phyloP scores from a whole-genome alignment of 768 basidiomycete genomes.

The Mycena haematopus region DNA sequence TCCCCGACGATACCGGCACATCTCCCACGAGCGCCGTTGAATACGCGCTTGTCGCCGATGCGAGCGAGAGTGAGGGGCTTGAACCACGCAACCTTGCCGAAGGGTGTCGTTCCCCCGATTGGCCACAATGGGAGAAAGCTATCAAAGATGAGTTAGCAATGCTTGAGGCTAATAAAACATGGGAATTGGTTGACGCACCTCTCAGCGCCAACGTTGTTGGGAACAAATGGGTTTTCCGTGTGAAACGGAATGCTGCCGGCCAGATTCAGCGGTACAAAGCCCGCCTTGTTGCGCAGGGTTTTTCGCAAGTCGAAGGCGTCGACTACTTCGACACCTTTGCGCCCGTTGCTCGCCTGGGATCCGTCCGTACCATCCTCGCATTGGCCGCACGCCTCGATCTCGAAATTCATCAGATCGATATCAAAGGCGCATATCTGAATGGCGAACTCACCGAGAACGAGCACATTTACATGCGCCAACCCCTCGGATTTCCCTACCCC shows the following conservation, averaged over 20 bases:
- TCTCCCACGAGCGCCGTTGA: neutral
- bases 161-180: conserved; percentile 23
- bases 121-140: conserved; percentile 32
- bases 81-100: conserved; percentile 19
- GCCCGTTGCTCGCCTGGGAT: neutral
- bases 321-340: conserved; percentile 14
- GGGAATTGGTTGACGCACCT: conserved; percentile 29
- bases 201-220: neutral
- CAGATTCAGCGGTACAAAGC: conserved; percentile 5
- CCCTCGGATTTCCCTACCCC: conserved; percentile 25
- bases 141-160: conserved; percentile 26
- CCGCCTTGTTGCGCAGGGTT: neutral
- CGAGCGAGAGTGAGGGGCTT: conserved; percentile 16
- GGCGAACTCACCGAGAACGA: no score
- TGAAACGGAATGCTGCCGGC: conserved; percentile 5
- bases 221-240: conserved; percentile 9
- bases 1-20: no score
- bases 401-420: conserved; percentile 37
- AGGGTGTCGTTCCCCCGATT: conserved; percentile 23
- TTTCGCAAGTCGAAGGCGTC: neutral
- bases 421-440: no score
- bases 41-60: conserved; percentile 24
- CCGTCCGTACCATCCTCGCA: conserved; percentile 33
- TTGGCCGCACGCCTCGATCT: conserved; percentile 36
- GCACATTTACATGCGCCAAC: conserved; percentile 41